Conservation (phyloP, 768 basidiomycete species). For the Tulasnella calospora region DNA sequence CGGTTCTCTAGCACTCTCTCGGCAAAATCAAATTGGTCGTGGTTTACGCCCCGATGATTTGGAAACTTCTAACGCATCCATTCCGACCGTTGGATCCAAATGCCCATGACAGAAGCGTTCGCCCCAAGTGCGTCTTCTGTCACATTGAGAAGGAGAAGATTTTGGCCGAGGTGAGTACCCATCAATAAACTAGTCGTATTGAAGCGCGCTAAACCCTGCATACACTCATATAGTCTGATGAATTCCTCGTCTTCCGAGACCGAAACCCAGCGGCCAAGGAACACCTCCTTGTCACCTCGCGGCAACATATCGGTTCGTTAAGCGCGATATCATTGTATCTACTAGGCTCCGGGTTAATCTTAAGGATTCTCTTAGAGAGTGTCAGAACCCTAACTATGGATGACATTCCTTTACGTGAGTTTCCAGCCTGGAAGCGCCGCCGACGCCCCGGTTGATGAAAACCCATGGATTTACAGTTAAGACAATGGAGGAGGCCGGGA, state of each 20-base stretch:
- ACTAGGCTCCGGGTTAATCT: slow-evolving; percentile 10
- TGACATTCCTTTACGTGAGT: slow-evolving; percentile 51
- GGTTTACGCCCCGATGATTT: not conserved
- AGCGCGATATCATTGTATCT: not conserved
- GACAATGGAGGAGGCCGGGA: slow-evolving; percentile 50
- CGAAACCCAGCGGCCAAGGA: slow-evolving; percentile 37
- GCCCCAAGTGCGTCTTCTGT: slow-evolving; percentile 8
- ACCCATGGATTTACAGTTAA: slow-evolving; percentile 37
- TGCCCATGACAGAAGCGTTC: not conserved
- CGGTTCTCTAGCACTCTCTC: not conserved
- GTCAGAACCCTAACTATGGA: slow-evolving; percentile 45
- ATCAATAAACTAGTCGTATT: not conserved
- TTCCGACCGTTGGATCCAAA: not conserved
- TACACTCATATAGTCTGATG: not conserved
- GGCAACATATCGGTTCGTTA: slow-evolving; percentile 38
- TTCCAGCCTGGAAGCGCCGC: slow-evolving; percentile 22
- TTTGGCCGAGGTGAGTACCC: not conserved
- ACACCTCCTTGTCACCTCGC: slow-evolving; percentile 41
- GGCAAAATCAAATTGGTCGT: not conserved
- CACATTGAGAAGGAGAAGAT: not conserved
- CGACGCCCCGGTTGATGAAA: slow-evolving; percentile 33
- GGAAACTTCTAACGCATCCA: not conserved
- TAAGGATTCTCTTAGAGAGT: slow-evolving; percentile 43
- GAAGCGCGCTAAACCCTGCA: not conserved
- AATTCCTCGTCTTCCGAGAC: slow-evolving; percentile 36